Percentiles rank a stretch among this genome's conserved stretches.
These are phyloP conservation scores for Ceratocystis albifundus DNA, from an alignment of 2,329 filamentous ascomycete species.

Conservation along the genomic window DNA sequence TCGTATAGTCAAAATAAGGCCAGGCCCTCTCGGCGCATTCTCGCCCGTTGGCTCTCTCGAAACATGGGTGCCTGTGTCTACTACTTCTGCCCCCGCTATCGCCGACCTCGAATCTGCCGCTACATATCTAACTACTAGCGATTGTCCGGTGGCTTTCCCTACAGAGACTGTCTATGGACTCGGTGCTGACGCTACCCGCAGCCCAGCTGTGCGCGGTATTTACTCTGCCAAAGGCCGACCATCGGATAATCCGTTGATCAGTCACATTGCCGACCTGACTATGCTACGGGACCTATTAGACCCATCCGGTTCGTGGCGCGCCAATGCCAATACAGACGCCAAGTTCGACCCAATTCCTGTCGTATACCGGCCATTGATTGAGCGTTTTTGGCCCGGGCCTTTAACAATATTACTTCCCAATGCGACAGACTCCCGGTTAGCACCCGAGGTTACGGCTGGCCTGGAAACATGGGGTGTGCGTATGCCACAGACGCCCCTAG, in stretches of 20 bases:
- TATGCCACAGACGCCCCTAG: constrained; percentile 72
- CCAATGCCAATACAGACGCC: constrained; percentile 5
- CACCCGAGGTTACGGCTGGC: constrained; percentile 83
- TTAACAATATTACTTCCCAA: constrained; percentile 81
- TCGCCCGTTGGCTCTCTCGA: constrained; percentile 31
- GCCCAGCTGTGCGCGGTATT: constrained; percentile 75
- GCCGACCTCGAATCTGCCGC: constrained; percentile 52
- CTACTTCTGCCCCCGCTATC: constrained; percentile 26
- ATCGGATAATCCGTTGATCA: constrained; percentile 88
- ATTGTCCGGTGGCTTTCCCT: constrained; percentile 81
- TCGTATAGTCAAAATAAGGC: constrained; percentile 31
- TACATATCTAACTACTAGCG: constrained; percentile 48
- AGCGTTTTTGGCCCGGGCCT: constrained; percentile 86
- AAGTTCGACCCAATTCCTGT: constrained; percentile 45
- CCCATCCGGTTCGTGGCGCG: constrained; percentile 26
- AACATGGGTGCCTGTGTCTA: constrained; percentile 34
- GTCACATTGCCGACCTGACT: constrained; percentile 71
- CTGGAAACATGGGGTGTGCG: constrained; percentile 76
- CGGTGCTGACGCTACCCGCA: constrained; percentile 87
- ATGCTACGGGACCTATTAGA: constrained; percentile 58
- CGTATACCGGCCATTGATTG: constrained; percentile 68
- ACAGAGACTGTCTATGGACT: constrained; percentile 97
- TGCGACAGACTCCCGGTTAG: constrained; percentile 56
- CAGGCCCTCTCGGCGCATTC: constrained; percentile 31
- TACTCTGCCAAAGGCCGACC: constrained; percentile 83